phyloP scores from a whole-genome alignment of 805 yeast species.

The Candida nemodendra region DNA sequence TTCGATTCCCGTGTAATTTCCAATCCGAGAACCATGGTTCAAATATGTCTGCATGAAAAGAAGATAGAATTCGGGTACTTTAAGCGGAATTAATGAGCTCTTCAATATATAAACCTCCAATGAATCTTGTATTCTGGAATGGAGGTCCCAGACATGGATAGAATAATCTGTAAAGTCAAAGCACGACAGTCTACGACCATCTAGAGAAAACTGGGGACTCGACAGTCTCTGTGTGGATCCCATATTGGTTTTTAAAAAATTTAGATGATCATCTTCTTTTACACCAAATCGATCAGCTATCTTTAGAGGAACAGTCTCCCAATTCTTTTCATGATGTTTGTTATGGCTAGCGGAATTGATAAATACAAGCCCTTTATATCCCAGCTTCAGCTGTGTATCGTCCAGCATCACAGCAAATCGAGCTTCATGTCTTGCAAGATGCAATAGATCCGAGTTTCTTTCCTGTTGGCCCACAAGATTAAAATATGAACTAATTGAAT shows the following conservation, averaged over 20 bases:
- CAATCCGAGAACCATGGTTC: slow-evolving; percentile 8
- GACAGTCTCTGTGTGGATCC: slow-evolving; percentile 7
- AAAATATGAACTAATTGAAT: slow-evolving; percentile 14
- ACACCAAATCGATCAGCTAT: neutral
- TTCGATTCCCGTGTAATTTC: slow-evolving; percentile 4
- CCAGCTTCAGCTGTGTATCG: slow-evolving; percentile 14
- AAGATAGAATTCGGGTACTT: slow-evolving; percentile 27
- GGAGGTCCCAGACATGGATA: slow-evolving; percentile 24
- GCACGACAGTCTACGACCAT: slow-evolving; percentile 19
- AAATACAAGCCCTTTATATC: slow-evolving; percentile 22
- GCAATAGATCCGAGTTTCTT: slow-evolving; percentile 10
- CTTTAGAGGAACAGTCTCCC: slow-evolving; percentile 20
- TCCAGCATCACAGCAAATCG: slow-evolving; percentile 18
- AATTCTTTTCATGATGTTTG: slow-evolving; percentile 15
- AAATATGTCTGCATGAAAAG: slow-evolving; percentile 26
- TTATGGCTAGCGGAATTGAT: slow-evolving; percentile 5
- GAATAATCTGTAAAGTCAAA: slow-evolving; percentile 18
- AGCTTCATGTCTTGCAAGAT: slow-evolving; percentile 11
- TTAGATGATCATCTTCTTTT: neutral
- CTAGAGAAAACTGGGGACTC: slow-evolving; percentile 20
- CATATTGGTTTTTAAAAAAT: slow-evolving; percentile 7
- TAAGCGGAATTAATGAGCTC: slow-evolving; percentile 23
- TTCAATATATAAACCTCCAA: slow-evolving; percentile 17
- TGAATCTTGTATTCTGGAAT: slow-evolving; percentile 3
- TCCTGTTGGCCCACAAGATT: slow-evolving; percentile 4